These are phyloP conservation scores for Linum tenue DNA, from an alignment of 345 rosid genomes.

Conservation along the genomic window DNA sequence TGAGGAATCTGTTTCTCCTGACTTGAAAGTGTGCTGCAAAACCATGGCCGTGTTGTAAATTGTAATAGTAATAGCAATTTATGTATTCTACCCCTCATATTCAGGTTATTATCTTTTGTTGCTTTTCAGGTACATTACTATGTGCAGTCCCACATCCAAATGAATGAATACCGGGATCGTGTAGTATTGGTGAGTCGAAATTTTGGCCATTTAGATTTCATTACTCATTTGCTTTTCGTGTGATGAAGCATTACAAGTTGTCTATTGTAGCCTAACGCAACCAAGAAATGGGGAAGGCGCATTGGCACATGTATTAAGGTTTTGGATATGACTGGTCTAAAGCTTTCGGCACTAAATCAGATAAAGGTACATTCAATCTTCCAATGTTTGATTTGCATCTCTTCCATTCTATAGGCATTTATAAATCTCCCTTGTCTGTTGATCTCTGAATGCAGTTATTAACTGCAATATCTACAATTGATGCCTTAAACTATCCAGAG, in stretches of 20 bases:
- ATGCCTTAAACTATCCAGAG: slow-evolving; percentile 9
- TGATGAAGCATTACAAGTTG: background rate
- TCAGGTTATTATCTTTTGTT: slow-evolving; percentile 7
- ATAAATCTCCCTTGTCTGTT: background rate
- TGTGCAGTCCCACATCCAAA: slow-evolving; percentile 21
- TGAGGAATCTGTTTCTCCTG: too few species aligned
- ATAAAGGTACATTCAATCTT: slow-evolving; percentile 1
- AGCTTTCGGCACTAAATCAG: slow-evolving; percentile 7
- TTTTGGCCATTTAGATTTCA: background rate
- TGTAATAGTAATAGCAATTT: too few species aligned
- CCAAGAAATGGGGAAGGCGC: slow-evolving; percentile 5
- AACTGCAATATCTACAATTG: slow-evolving; percentile 5
- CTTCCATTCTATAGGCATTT: background rate
- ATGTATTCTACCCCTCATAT: background rate
- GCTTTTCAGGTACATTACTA: slow-evolving; percentile 64
- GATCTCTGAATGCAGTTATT: slow-evolving; percentile 1
- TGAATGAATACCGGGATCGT: slow-evolving; percentile 10
- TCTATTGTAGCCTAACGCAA: slow-evolving; percentile 15
- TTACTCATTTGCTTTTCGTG: background rate
- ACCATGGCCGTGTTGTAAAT: too few species aligned
- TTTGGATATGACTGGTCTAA: slow-evolving; percentile 9
- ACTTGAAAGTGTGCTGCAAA: too few species aligned
- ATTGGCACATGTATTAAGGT: slow-evolving; percentile 7
- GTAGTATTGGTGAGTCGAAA: slow-evolving; percentile 5
- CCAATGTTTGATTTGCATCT: background rate